These are phyloP conservation scores for Aspergillus persii DNA, from an alignment of 2,329 filamentous ascomycete genomes.

Conservation along the genomic window DNA sequence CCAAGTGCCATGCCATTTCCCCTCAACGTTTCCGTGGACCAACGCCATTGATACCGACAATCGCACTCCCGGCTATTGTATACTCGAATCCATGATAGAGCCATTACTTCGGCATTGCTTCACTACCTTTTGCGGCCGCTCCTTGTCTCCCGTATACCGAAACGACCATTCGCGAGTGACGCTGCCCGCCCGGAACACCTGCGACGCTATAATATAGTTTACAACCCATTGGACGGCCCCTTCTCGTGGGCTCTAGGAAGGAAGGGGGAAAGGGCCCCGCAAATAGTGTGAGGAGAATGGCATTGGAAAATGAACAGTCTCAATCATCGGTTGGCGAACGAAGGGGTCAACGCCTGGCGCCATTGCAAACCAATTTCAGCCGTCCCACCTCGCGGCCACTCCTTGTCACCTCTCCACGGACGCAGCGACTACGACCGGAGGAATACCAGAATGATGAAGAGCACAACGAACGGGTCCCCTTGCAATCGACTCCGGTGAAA, in stretches of 20 bases:
- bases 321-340: slow-evolving; percentile 35
- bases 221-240: not conserved
- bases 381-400: slow-evolving; percentile 22
- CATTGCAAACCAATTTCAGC: slow-evolving; percentile 40
- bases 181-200: not conserved
- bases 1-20: not conserved
- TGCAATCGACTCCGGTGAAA: slow-evolving; percentile 30
- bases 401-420: slow-evolving; percentile 16
- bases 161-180: not conserved
- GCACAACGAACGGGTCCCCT: slow-evolving; percentile 30
- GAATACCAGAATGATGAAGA: slow-evolving; percentile 29
- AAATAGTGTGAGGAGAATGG: slow-evolving; percentile 12
- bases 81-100: not conserved
- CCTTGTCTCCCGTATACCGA: not conserved
- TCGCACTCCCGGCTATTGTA: not conserved
- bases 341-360: slow-evolving; percentile 35
- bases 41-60: not conserved
- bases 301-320: slow-evolving; percentile 15
- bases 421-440: slow-evolving; percentile 33
- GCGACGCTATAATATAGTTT: not conserved
- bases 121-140: not conserved
- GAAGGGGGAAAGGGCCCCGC: not conserved
- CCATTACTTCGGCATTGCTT: not conserved
- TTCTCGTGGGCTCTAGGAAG: not conserved
- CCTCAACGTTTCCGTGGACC: not conserved